Evolutionary conservation across 2,329 filamentous ascomycete genomes (phyloP).

Genomic region (Boeremia lycopersici): DNA sequence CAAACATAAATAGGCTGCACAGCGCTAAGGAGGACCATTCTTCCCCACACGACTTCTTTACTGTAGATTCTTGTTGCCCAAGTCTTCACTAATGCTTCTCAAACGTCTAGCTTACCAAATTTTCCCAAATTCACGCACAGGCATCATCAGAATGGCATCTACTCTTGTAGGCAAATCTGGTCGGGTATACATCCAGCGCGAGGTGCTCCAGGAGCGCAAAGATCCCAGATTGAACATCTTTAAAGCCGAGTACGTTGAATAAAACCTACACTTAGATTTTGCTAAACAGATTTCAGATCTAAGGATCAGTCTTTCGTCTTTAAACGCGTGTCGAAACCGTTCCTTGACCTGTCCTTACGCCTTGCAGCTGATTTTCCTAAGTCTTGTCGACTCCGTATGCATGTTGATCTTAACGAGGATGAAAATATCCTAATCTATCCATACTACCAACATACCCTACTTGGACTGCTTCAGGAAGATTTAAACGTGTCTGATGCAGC

Average conservation of each 20-base stretch:
- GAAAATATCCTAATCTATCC: background rate
- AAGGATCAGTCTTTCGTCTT: constrained; percentile 39
- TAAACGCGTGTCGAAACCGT: constrained; percentile 39
- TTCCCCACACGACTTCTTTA: too few species aligned
- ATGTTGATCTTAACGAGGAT: background rate
- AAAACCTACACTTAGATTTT: background rate
- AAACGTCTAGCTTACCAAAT: background rate
- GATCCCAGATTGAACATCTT: background rate
- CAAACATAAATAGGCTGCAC: too few species aligned
- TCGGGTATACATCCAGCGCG: background rate
- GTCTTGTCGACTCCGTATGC: background rate
- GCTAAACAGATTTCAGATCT: too few species aligned
- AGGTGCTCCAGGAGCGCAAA: background rate
- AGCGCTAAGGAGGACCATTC: too few species aligned
- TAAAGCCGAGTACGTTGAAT: background rate
- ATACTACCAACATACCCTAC: background rate
- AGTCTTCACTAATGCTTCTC: background rate
- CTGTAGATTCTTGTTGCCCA: background rate
- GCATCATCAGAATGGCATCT: background rate
- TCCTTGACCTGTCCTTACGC: constrained; percentile 42
- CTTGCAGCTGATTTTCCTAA: constrained; percentile 42
- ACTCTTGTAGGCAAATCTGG: background rate
- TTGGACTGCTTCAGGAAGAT: background rate
- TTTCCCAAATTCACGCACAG: background rate
- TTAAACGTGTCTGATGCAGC: background rate